Percentiles rank a stretch among this genome's conserved stretches.
phyloP scores from a whole-genome alignment of 2,329 filamentous ascomycete genomes.

The Aspergillus arachidicola region DNA sequence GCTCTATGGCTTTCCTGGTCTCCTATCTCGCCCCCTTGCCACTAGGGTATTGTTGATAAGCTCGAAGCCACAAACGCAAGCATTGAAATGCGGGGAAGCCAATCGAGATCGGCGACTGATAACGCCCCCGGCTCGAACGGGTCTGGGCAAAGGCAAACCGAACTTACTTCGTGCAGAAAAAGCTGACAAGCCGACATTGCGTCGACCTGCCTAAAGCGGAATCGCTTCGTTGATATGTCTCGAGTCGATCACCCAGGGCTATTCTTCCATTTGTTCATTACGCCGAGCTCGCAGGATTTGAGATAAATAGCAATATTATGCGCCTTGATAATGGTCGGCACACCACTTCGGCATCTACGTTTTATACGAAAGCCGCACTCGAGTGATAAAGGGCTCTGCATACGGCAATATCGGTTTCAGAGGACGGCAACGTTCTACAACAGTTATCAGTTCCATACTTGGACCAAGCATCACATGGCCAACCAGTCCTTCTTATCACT shows the following conservation, averaged over 20 bases:
- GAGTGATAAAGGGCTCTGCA: not conserved
- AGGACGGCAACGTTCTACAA: not conserved
- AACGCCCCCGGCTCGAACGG: not conserved
- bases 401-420: not conserved
- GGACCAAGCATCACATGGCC: not conserved
- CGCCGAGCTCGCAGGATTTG: not conserved
- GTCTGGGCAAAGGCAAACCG: not conserved
- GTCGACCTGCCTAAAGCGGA: conserved; percentile 26
- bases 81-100: not conserved
- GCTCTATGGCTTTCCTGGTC: not conserved
- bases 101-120: not conserved
- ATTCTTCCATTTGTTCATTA: not conserved
- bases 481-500: not conserved
- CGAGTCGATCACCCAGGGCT: not conserved
- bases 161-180: not conserved
- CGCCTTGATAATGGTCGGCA: not conserved
- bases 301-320: not conserved
- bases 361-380: not conserved
- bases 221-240: not conserved
- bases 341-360: not conserved
- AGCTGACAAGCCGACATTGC: conserved; percentile 4
- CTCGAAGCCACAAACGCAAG: not conserved
- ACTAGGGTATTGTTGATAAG: not conserved
- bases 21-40: not conserved
- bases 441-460: not conserved